A percentile compares a stretch with the other conserved stretches of the same genome.
These are phyloP conservation scores for Tephrocybe sp. DNA, from an alignment of 768 basidiomycete species.

Conservation along the genomic window DNA sequence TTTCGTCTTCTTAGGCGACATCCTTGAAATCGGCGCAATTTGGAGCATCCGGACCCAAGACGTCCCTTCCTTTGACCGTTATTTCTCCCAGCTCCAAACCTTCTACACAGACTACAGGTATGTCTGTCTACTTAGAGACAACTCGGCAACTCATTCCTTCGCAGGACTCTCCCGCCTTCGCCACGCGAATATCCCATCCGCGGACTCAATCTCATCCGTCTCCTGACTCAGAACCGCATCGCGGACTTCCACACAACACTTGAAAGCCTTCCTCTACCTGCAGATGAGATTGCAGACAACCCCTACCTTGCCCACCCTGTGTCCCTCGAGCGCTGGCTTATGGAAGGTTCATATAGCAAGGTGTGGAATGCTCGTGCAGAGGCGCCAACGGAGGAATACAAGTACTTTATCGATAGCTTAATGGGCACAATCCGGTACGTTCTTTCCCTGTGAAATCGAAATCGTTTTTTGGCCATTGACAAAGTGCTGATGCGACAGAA, in stretches of 20 bases:
- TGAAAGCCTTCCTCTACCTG: slow-evolving; percentile 77
- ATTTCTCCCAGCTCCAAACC: slow-evolving; percentile 86
- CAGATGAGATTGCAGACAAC: slow-evolving; percentile 65
- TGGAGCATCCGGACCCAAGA: slow-evolving; percentile 88
- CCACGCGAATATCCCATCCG: slow-evolving; percentile 85
- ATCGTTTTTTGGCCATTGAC: not conserved
- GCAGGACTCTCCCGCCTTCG: slow-evolving; percentile 77
- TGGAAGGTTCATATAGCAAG: slow-evolving; percentile 98
- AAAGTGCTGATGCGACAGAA: slow-evolving; percentile 45
- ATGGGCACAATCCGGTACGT: slow-evolving; percentile 90
- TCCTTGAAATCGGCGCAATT: slow-evolving; percentile 94
- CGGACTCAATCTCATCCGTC: slow-evolving; percentile 90
- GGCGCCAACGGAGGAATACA: slow-evolving; percentile 92
- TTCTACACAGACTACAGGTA: slow-evolving; percentile 88
- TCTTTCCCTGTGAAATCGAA: not conserved
- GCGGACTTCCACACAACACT: slow-evolving; percentile 97
- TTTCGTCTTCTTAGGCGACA: slow-evolving; percentile 59
- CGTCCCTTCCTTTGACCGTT: slow-evolving; percentile 91
- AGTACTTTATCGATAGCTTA: slow-evolving; percentile 88
- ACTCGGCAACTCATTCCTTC: not conserved
- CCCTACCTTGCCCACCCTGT: slow-evolving; percentile 82
- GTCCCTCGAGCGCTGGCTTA: slow-evolving; percentile 93
- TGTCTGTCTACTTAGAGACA: not conserved
- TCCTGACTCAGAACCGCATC: slow-evolving; percentile 93
- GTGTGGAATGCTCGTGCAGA: slow-evolving; percentile 95